A percentile compares a stretch with the other conserved stretches of the same genome.
Evolutionary conservation across 108 stramenopile species (phyloP).

Genomic region (Epipyxis sp.): DNA sequence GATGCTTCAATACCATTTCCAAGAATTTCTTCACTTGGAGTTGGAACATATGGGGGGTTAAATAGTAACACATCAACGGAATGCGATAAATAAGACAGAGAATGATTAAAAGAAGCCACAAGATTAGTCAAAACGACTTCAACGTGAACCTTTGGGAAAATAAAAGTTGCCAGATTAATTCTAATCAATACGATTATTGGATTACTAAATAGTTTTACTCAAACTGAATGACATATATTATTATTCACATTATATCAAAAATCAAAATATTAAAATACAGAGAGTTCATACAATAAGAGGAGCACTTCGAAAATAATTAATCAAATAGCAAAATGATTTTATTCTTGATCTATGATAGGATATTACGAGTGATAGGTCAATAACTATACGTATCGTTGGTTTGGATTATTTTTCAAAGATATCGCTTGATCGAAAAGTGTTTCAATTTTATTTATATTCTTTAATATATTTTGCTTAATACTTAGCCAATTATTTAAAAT

Average conservation of each 20-base stretch:
- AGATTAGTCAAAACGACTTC: constrained; percentile 39
- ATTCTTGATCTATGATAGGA: too few species aligned
- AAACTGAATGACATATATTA: constrained; percentile 40
- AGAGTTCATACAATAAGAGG: too few species aligned
- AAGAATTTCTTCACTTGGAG: constrained; percentile 72
- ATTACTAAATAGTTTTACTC: constrained; percentile 7
- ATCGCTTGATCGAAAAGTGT: too few species aligned
- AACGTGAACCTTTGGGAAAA: constrained; percentile 63
- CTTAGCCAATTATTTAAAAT: too few species aligned
- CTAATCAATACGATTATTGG: constrained; percentile 35
- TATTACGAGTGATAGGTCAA: too few species aligned
- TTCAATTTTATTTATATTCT: too few species aligned
- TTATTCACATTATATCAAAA: constrained; percentile 24
- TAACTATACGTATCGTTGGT: too few species aligned
- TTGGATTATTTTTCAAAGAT: too few species aligned
- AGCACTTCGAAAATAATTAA: too few species aligned
- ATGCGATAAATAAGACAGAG: constrained; percentile 45
- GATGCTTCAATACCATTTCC: constrained; percentile 73
- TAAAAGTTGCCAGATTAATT: constrained; percentile 72
- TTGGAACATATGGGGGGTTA: constrained; percentile 91
- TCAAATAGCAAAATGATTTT: too few species aligned
- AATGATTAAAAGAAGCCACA: constrained; percentile 62
- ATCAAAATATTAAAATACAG: constrained; percentile 39
- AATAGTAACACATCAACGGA: constrained; percentile 78
- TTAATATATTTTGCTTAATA: too few species aligned